A percentile compares a stretch with the other conserved stretches of the same genome.
Evolutionary conservation across 371 early-diverging fungal genomes (phyloP).

Genomic region (Rhizopus arrhizus): DNA sequence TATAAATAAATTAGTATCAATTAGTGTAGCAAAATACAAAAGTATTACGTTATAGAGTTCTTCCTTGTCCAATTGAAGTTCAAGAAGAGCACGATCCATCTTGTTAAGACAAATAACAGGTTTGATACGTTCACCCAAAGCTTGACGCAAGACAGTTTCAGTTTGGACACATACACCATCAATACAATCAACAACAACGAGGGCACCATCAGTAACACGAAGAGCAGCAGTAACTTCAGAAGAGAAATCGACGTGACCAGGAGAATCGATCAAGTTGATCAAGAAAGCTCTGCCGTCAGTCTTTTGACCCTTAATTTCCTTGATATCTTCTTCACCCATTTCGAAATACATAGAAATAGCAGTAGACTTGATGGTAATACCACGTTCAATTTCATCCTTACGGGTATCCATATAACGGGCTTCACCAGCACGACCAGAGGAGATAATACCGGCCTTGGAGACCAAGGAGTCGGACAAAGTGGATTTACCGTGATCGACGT

Average conservation of each 20-base stretch:
- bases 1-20: not conserved
- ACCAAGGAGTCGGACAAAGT: constrained; percentile 82
- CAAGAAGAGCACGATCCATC: constrained; percentile 1
- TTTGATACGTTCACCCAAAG: constrained; percentile 4
- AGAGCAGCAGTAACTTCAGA: constrained; percentile 6
- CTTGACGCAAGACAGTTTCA: constrained; percentile 5
- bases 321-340: not conserved
- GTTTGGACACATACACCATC: constrained; percentile 3
- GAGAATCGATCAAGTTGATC: constrained; percentile 5
- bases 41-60: not conserved
- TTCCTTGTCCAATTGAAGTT: constrained; percentile 5
- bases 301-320: not conserved
- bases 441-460: constrained; percentile 35
- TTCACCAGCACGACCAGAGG: constrained; percentile 3
- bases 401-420: constrained; percentile 2
- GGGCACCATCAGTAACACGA: constrained; percentile 4
- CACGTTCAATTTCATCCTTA: constrained; percentile 35
- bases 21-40: not conserved
- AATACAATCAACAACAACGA: constrained; percentile 6
- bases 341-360: constrained; percentile 1
- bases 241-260: constrained; percentile 6
- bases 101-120: constrained; percentile 2
- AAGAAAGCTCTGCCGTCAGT: constrained; percentile 1
- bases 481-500: constrained; percentile 98
- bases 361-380: constrained; percentile 2